phyloP scores from a whole-genome alignment of 768 basidiomycete species.

The Leccinellum rugosiceps region DNA sequence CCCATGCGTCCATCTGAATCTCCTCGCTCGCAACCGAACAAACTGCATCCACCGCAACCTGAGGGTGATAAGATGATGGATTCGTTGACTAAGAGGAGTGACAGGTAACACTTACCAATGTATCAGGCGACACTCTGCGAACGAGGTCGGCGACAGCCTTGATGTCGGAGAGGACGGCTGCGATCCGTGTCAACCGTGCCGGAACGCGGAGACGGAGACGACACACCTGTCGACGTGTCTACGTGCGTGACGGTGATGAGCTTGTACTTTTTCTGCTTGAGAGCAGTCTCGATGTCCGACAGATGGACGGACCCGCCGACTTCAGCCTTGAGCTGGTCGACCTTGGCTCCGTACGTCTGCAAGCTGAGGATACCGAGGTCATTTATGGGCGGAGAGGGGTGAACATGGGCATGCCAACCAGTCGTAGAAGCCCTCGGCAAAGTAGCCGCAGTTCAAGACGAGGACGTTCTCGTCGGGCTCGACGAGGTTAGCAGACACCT shows the following conservation, averaged over 20 bases:
- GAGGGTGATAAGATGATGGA: slow-evolving; percentile 1
- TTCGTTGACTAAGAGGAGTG: too few relatives aligned
- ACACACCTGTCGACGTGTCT: slow-evolving; percentile 77
- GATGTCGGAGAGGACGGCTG: slow-evolving; percentile 83
- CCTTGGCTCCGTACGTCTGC: slow-evolving; percentile 83
- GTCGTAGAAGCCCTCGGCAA: slow-evolving; percentile 86
- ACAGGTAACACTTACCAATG: slow-evolving; percentile 52
- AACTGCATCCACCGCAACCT: slow-evolving; percentile 88
- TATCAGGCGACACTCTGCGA: slow-evolving; percentile 74
- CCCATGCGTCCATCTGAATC: slow-evolving; percentile 92
- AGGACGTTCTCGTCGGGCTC: slow-evolving; percentile 75
- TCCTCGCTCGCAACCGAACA: slow-evolving; percentile 97
- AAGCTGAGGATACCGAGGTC: slow-evolving; percentile 52
- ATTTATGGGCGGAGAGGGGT: not conserved
- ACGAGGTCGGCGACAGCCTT: slow-evolving; percentile 73
- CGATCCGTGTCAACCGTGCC: slow-evolving; percentile 1
- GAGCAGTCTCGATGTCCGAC: slow-evolving; percentile 60
- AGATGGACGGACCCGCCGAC: slow-evolving; percentile 73
- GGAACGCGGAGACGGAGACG: not conserved
- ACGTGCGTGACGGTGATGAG: slow-evolving; percentile 93
- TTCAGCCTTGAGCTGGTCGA: slow-evolving; percentile 77
- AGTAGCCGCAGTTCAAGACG: slow-evolving; percentile 90
- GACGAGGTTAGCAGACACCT: slow-evolving; percentile 91
- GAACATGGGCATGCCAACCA: slow-evolving; percentile 54
- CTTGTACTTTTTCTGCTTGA: slow-evolving; percentile 82